A percentile compares a stretch with the other conserved stretches of the same genome.
Evolutionary conservation across 2,329 filamentous ascomycete species (phyloP).

Genomic region (Daldinia eschscholtzii): DNA sequence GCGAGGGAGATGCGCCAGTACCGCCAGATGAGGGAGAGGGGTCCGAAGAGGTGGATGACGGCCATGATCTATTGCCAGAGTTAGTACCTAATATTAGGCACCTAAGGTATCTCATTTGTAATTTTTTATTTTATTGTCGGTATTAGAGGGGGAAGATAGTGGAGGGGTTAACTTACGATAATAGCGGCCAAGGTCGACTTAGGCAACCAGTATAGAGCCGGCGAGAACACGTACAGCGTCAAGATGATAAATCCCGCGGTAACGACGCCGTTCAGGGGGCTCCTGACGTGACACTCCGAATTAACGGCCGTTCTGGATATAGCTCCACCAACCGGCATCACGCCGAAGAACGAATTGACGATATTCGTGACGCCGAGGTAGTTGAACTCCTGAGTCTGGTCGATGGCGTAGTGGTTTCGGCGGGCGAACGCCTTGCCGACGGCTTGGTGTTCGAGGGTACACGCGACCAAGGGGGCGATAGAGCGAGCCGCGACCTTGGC

Average conservation of each 20-base stretch:
- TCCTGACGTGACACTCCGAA: conserved; percentile 72
- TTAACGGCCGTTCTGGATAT: conserved; percentile 78
- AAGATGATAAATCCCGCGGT: conserved; percentile 72
- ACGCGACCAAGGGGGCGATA: conserved; percentile 72
- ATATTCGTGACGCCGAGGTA: conserved; percentile 73
- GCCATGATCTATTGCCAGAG: conserved; percentile 64
- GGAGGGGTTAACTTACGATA: conserved; percentile 61
- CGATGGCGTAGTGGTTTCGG: conserved; percentile 71
- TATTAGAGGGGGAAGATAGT: not conserved
- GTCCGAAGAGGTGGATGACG: conserved; percentile 71
- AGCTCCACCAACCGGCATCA: conserved; percentile 73
- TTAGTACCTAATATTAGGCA: not conserved
- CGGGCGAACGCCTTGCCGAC: conserved; percentile 74
- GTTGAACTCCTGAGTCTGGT: conserved; percentile 74
- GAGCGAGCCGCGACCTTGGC: conserved; percentile 65
- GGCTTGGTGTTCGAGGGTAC: conserved; percentile 72
- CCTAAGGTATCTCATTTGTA: too few relatives aligned
- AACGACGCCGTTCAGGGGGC: conserved; percentile 70
- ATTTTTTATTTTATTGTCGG: too few relatives aligned
- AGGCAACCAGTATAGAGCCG: conserved; percentile 75
- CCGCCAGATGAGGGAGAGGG: conserved; percentile 69
- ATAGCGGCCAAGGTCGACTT: conserved; percentile 74
- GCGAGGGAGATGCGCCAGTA: conserved; percentile 75
- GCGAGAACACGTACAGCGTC: conserved; percentile 71
- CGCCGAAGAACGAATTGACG: conserved; percentile 73